Base-by-base conservation (phyloP, 129 eudicot genomes). In the Kitagawia praeruptora region DNA sequence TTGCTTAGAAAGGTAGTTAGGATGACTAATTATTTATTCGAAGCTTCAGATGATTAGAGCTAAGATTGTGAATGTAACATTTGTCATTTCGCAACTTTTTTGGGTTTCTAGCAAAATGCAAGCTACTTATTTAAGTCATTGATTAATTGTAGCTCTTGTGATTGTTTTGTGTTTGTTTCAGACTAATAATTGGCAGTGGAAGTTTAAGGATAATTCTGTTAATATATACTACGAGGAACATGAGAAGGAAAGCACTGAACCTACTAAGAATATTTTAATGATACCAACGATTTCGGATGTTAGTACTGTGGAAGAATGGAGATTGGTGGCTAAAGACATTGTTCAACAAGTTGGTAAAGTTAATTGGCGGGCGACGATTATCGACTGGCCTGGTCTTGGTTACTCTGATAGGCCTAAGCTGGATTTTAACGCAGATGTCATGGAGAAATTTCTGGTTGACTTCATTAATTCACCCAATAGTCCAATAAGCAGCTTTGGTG, bases 221-320 rank as follows among this genome's bases (percentile, higher is more conserved):
- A 90, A 87, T 53, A 85, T 95, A 61, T 88, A 92, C 75, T 92
- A 85, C 12, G 98, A 95, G 77, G 88, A 88, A 73, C 89, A 83
- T 77, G 89, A 80, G 61, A 83, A 87, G 47, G 85, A 83, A 66
- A 89, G 75, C 75, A 82, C 80, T 23, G 85, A 82, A 71, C 89
- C 93, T 66, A 77, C 70, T 28, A 95, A 90, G 89, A 85, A 89
- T 37, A 87, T 95, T 51, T 91, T 95, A 41, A 83, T 92, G 93
- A 82, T 95, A 76, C 98, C 98, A 9, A 92, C 98, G 5, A 90
- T 95, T 77, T 95, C 98, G 66, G 97, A 95, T 84, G 98, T 92
- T 79, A 95, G 98, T 85, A 95, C 97, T 9, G 98, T 95, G 49
- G 97, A 95, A 78, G 98, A 95, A 82, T 88, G 97, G 98, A 90